A percentile compares a stretch with the other conserved stretches of the same genome.
phyloP scores from a whole-genome alignment of 225 moss, liverwort and hornwort species.

The Sphagnum tenellum region DNA sequence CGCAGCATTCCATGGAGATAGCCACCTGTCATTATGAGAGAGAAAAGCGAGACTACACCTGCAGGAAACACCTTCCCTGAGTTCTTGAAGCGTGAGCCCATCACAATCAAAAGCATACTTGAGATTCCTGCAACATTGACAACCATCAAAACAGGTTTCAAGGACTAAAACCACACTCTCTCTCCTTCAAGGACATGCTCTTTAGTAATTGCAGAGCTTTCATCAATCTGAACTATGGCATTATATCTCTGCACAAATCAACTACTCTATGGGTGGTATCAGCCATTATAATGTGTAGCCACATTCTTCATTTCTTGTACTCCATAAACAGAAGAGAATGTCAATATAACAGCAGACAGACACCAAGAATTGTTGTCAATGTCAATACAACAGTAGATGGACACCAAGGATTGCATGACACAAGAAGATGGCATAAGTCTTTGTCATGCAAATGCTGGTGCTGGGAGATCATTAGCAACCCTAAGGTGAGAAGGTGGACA shows the following conservation, averaged over 20 bases:
- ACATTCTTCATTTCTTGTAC: not conserved
- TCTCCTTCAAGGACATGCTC: not conserved
- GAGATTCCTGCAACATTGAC: slow-evolving; percentile 64
- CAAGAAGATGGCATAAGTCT: not conserved
- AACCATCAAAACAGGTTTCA: not conserved
- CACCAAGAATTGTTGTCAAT: too few relatives aligned
- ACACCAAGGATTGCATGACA: not conserved
- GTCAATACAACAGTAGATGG: not conserved
- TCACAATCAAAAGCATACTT: slow-evolving; percentile 49
- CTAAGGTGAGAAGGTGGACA: not conserved
- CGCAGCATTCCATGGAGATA: slow-evolving; percentile 84
- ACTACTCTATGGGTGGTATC: too few relatives aligned
- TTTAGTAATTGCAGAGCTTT: too few relatives aligned
- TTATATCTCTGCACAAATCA: not conserved
- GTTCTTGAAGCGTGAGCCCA: slow-evolving; percentile 66
- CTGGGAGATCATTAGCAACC: too few relatives aligned
- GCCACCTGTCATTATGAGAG: slow-evolving; percentile 86
- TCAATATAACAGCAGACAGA: not conserved
- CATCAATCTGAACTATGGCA: too few relatives aligned
- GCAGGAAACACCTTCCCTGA: slow-evolving; percentile 89
- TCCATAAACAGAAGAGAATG: not conserved
- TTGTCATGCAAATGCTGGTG: not conserved
- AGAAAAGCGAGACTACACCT: slow-evolving; percentile 75
- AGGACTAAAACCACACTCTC: too few relatives aligned
- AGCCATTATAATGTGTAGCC: too few relatives aligned